A percentile compares a stretch with the other conserved stretches of the same genome.
Evolutionary conservation across 371 early-diverging fungal genomes (phyloP).

Genomic region (Saksenaea vasiformis): DNA sequence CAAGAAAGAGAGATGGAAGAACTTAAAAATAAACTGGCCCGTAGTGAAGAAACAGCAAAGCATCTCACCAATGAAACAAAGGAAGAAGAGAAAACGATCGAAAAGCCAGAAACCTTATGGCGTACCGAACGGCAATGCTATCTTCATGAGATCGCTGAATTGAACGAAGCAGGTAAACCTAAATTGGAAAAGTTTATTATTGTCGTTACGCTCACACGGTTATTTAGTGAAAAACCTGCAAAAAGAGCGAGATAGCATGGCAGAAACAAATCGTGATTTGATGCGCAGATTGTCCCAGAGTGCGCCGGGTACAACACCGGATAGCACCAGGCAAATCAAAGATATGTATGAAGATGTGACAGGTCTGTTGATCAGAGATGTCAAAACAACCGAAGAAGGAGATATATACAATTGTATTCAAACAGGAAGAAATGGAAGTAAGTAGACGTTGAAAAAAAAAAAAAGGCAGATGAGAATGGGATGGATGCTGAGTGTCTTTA

Average conservation of each 20-base stretch:
- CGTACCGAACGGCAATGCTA: background rate
- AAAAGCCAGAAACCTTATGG: background rate
- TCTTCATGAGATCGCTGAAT: background rate
- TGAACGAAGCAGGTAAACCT: background rate
- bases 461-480: too few species aligned
- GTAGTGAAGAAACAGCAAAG: background rate
- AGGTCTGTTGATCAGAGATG: constrained; percentile 16
- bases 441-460: constrained; percentile 5
- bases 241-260: background rate
- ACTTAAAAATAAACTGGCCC: background rate
- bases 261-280: constrained; percentile 1
- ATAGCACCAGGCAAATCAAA: background rate
- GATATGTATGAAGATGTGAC: constrained; percentile 20
- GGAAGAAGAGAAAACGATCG: background rate
- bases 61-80: background rate
- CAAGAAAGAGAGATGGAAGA: background rate
- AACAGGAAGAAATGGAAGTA: constrained; percentile 24
- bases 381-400: constrained; percentile 12
- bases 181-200: background rate
- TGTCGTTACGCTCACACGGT: background rate
- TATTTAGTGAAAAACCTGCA: background rate
- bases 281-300: background rate
- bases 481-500: background rate
- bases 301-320: background rate
- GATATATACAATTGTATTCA: constrained; percentile 22